Evolutionary conservation across 306 rosid genomes (phyloP).

Genomic region (Dicorynia guianensis): DNA sequence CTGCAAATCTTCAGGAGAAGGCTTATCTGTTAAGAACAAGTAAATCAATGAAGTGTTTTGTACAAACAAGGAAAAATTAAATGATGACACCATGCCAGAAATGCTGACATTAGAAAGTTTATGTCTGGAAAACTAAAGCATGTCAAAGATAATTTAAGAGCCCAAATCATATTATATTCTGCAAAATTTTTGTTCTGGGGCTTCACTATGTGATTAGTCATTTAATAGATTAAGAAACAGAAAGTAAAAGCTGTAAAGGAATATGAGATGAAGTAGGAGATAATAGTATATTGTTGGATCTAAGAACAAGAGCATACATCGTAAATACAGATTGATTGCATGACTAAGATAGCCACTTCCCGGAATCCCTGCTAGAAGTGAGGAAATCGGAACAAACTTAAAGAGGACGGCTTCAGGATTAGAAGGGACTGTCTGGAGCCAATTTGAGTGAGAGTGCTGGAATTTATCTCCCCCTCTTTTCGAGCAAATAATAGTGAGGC

Average conservation of each 20-base stretch:
- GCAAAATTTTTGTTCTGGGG: conserved; percentile 1
- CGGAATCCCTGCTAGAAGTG: conserved; percentile 91
- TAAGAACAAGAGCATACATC: conserved; percentile 66
- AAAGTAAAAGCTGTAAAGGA: conserved; percentile 29
- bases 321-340: conserved; percentile 94
- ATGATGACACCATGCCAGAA: conserved; percentile 24
- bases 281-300: conserved; percentile 7
- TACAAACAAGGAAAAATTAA: conserved; percentile 12
- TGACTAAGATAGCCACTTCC: conserved; percentile 98
- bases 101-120: conserved; percentile 13
- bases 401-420: conserved; percentile 83
- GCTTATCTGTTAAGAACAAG: conserved; percentile 73
- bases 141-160: conserved; percentile 3
- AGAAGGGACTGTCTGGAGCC: conserved; percentile 89
- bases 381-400: conserved; percentile 84
- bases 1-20: conserved; percentile 77
- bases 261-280: conserved; percentile 28
- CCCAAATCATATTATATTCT: conserved; percentile 4
- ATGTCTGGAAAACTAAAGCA: conserved; percentile 17
- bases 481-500: conserved; percentile 74
- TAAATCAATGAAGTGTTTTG: conserved; percentile 33
- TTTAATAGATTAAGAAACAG: conserved; percentile 14
- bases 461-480: conserved; percentile 90
- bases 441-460: conserved; percentile 73
- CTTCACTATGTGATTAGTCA: not conserved